Percentiles rank a stretch among this genome's conserved stretches.
Conservation (phyloP, 2,329 filamentous ascomycete species). For the Tolypocladium ovalisporum region DNA sequence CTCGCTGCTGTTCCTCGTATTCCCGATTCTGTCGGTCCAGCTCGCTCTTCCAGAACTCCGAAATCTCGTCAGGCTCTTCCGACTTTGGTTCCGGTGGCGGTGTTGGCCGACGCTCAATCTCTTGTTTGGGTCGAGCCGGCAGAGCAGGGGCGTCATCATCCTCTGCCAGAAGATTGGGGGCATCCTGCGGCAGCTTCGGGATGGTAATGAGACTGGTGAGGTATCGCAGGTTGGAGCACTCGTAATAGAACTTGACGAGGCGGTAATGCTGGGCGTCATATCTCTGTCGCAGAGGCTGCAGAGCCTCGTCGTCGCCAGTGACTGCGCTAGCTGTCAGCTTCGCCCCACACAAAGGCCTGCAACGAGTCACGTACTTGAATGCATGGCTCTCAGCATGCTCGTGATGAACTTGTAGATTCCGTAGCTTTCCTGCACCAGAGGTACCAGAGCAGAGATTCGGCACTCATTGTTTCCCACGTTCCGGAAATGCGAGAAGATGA, state of each 20-base stretch:
- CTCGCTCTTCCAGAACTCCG: conserved; percentile 96
- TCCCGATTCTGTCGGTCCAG: conserved; percentile 84
- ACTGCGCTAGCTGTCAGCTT: conserved; percentile 34
- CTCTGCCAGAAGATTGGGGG: conserved; percentile 77
- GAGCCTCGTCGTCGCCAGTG: conserved; percentile 84
- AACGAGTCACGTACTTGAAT: conserved; percentile 58
- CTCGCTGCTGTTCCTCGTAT: conserved; percentile 87
- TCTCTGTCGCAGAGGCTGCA: conserved; percentile 75
- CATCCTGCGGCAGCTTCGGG: conserved; percentile 88
- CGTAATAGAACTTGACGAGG: conserved; percentile 95
- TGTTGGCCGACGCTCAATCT: conserved; percentile 55
- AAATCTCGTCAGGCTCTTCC: conserved; percentile 86
- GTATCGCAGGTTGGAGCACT: conserved; percentile 95
- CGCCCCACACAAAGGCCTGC: not conserved
- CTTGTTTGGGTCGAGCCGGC: conserved; percentile 69
- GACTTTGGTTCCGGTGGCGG: conserved; percentile 57
- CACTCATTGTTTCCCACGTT: conserved; percentile 91
- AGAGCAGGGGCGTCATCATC: conserved; percentile 76
- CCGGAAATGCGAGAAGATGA: conserved; percentile 95
- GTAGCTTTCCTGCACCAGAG: conserved; percentile 93
- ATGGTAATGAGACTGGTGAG: conserved; percentile 93
- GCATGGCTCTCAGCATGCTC: conserved; percentile 98
- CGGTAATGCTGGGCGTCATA: conserved; percentile 97
- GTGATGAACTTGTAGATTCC: conserved; percentile 99
- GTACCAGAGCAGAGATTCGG: conserved; percentile 85